Percentiles rank a stretch among this genome's conserved stretches.
Evolutionary conservation across 2,329 filamentous ascomycete species (phyloP).

Genomic region (Calonectria pseudoturangicola): DNA sequence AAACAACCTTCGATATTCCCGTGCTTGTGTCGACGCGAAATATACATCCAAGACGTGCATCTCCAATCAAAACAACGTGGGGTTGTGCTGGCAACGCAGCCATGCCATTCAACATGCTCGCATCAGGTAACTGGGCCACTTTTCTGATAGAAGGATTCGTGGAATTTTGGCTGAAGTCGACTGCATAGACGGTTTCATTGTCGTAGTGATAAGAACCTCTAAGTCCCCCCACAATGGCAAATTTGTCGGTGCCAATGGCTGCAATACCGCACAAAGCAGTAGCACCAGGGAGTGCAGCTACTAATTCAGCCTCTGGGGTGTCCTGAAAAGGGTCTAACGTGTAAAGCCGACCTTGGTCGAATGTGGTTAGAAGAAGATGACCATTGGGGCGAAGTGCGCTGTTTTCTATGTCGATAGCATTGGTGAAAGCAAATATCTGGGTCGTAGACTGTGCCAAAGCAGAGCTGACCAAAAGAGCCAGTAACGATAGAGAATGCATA

Average conservation of each 20-base stretch:
- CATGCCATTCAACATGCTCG: constrained; percentile 10
- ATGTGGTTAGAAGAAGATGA: neutral
- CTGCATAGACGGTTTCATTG: constrained; percentile 5
- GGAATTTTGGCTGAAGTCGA: neutral
- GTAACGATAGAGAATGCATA: neutral
- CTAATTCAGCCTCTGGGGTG: neutral
- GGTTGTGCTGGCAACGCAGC: neutral
- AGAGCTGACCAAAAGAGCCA: neutral
- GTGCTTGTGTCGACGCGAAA: constrained; percentile 10
- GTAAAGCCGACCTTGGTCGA: neutral
- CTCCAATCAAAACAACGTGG: constrained; percentile 1
- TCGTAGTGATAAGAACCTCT: constrained; percentile 11
- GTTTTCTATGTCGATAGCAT: neutral
- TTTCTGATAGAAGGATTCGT: neutral
- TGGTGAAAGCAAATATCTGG: neutral
- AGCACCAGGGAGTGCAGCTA: constrained; percentile 7
- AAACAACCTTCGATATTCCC: neutral
- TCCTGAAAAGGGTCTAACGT: neutral
- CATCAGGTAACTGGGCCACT: neutral
- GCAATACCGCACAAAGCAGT: neutral
- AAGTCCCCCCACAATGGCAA: neutral
- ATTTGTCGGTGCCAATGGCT: neutral
- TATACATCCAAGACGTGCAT: neutral
- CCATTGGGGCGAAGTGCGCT: neutral
- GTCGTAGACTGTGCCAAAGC: neutral